Evolutionary conservation across 2,329 filamentous ascomycete species (phyloP).

Genomic region (Fusarium chlamydosporum): DNA sequence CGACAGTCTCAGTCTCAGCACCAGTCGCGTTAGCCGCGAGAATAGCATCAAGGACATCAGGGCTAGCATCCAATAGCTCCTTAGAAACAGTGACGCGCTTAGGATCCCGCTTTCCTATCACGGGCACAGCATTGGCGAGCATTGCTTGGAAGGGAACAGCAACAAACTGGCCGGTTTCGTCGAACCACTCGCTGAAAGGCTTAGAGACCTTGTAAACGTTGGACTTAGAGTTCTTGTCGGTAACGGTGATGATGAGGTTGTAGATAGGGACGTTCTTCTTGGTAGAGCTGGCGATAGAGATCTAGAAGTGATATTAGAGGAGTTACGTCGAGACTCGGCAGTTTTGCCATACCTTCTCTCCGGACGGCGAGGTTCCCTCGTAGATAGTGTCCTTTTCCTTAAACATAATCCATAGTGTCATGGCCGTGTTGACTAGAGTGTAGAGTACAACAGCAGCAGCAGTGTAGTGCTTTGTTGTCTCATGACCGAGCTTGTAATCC

Average conservation of each 20-base stretch:
- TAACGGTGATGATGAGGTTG: conserved; percentile 75
- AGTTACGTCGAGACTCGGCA: not conserved
- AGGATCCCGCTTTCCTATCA: conserved; percentile 76
- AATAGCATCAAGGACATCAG: conserved; percentile 66
- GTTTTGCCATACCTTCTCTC: conserved; percentile 73
- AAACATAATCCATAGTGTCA: conserved; percentile 87
- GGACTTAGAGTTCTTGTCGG: conserved; percentile 56
- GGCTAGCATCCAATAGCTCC: conserved; percentile 57
- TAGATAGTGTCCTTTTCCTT: conserved; percentile 89
- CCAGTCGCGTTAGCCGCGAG: conserved; percentile 55
- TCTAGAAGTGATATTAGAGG: conserved; percentile 61
- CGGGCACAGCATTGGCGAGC: conserved; percentile 76
- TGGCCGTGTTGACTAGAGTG: conserved; percentile 79
- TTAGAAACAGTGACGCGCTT: conserved; percentile 63
- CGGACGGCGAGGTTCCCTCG: conserved; percentile 75
- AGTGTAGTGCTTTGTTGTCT: conserved; percentile 85
- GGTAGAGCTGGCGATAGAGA: conserved; percentile 78
- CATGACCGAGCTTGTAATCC: conserved; percentile 93
- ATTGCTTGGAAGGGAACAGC: conserved; percentile 83
- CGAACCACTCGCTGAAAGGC: conserved; percentile 83
- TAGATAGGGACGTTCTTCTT: conserved; percentile 89
- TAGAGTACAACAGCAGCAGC: conserved; percentile 84
- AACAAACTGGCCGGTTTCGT: conserved; percentile 78
- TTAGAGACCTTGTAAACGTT: conserved; percentile 69
- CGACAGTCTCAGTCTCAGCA: conserved; percentile 51